phyloP scores from a whole-genome alignment of 306 rosid genomes.

The cucumber (Cucumis sativus) region Cucumber_9930_V3 NC_026657.2:8023001-8023500 shows the following conservation, averaged over 20 bases:
- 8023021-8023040: slow-evolving; percentile 3
- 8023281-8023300: neutral
- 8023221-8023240: neutral
- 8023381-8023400: slow-evolving; percentile 63
- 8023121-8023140: neutral
- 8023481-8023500: neutral
- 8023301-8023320: neutral
- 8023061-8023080: neutral
- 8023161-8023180: neutral
- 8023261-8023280: neutral
- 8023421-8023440: slow-evolving; percentile 5
- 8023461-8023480: neutral
- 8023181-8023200: neutral
- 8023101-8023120: neutral
- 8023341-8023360: slow-evolving; percentile 30
- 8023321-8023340: slow-evolving; percentile 1
- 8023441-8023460: slow-evolving; percentile 4
- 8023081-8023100: neutral
- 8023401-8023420: slow-evolving; percentile 79
- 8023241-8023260: neutral
- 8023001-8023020: slow-evolving; percentile 83
- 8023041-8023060: neutral
- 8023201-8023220: neutral
- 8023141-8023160: neutral
- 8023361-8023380: slow-evolving; percentile 77